Percentiles rank a stretch among this genome's conserved stretches.
phyloP scores from a whole-genome alignment of 169 alveolate species.

The Eimeria falciformis region DNA sequence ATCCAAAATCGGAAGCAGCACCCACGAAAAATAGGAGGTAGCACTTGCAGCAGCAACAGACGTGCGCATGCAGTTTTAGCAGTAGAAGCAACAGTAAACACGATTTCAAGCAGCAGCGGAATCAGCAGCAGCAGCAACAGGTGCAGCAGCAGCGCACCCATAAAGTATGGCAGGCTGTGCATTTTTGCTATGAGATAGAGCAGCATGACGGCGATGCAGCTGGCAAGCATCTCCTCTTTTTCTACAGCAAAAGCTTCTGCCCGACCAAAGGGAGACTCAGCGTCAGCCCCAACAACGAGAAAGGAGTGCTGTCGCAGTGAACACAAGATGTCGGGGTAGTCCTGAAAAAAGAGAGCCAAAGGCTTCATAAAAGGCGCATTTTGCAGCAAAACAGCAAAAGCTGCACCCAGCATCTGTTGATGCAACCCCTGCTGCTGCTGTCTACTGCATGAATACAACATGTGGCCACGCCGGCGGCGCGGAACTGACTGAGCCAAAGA shows the following conservation, averaged over 20 bases:
- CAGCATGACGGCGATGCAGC: slow-evolving; percentile 52
- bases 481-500: no score
- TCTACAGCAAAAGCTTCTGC: slow-evolving; percentile 8
- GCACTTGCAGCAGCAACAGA: background rate
- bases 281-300: slow-evolving; percentile 18
- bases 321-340: slow-evolving; percentile 43
- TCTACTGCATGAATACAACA: no score
- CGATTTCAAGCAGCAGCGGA: background rate
- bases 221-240: background rate
- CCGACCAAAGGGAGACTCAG: slow-evolving; percentile 5
- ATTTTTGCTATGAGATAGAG: slow-evolving; percentile 56
- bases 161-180: slow-evolving; percentile 61
- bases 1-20: background rate
- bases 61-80: background rate
- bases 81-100: background rate
- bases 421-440: no score
- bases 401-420: background rate
- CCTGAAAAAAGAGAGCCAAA: slow-evolving; percentile 24
- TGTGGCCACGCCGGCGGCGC: no score
- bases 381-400: background rate
- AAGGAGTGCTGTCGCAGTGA: slow-evolving; percentile 42
- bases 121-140: background rate
- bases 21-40: no score
- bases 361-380: background rate
- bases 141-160: slow-evolving; percentile 32